Evolutionary conservation across 768 basidiomycete genomes (phyloP), one percentile per base, ranked within the genome.

Genomic region (Phylloporus sp.): DNA sequence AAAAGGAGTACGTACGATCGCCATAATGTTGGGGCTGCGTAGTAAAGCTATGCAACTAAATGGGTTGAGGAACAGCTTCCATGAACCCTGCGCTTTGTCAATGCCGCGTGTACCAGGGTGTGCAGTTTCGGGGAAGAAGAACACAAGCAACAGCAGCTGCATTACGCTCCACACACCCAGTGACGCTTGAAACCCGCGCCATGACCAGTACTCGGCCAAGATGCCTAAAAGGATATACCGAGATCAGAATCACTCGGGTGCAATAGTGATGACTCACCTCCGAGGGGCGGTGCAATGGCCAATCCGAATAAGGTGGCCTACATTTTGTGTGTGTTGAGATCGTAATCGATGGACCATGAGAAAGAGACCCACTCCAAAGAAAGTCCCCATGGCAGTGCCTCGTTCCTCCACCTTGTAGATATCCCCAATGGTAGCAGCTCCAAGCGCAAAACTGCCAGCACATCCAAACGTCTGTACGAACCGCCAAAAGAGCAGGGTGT

Each of bases 381-480:
- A 84, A 2, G 81, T 65, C 0, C 83, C 84, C 72, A 85, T 79
- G 0, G 80, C 82, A 4, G 74, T 70, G 9, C 82, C 76, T 24
- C 84, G 70, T 54, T 86, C 80, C 49, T 86, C 86, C 3, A 85
- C 60, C 45, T 67, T 76, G 64, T 85, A 86, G 3, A 88, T 82
- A 58, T 87, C 85, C 0, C 81, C 82, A 24, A 86, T 81, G 6
- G 81, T 77, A 2, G 78, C 85, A 0, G 76, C 75, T 15, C 77
- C 88, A 47, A 79, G 73, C n/a, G 76, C 79, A 63, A 74, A 60
- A 3, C 74, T 80, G 11, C 78, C 78, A 7, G 82, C 77, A 6
- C 80, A 73, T 16, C 87, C 88, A 36, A 85, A 72, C 0, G 82
- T 81, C 61, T 90, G 87, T 0, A 88, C 56, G 36, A 84, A 76